These are phyloP conservation scores for Sphagnum fallax DNA, from an alignment of 228 moss, liverwort and hornwort species.

Conservation along the genomic window DNA sequence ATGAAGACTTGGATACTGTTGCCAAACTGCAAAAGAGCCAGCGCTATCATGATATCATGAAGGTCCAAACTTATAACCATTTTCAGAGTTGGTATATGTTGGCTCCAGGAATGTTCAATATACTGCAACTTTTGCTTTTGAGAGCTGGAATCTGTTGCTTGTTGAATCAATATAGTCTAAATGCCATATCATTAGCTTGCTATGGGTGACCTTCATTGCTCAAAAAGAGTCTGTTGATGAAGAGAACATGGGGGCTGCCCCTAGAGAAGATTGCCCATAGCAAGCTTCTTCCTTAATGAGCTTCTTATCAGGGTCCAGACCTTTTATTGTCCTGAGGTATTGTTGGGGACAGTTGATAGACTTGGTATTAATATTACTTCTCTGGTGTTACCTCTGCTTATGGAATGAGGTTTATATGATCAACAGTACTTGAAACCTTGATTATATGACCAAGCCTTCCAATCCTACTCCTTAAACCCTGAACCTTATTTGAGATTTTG, in stretches of 20 bases:
- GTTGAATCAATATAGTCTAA: background rate
- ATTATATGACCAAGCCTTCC: background rate
- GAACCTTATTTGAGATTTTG: background rate
- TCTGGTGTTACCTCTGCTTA: slow-evolving; percentile 9
- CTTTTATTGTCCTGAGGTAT: slow-evolving; percentile 8
- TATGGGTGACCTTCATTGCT: background rate
- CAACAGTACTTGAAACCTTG: slow-evolving; percentile 3
- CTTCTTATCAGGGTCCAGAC: slow-evolving; percentile 2
- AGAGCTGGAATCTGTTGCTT: background rate
- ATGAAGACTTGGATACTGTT: slow-evolving; percentile 77
- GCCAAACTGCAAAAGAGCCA: slow-evolving; percentile 89
- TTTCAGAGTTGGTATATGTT: background rate
- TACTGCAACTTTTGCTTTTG: background rate
- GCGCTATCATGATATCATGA: slow-evolving; percentile 80
- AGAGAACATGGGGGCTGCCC: slow-evolving; percentile 17
- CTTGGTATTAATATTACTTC: background rate
- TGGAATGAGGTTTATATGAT: slow-evolving; percentile 14
- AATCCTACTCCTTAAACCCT: background rate
- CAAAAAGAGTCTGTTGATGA: slow-evolving; percentile 11
- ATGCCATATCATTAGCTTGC: background rate
- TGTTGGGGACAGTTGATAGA: slow-evolving; percentile 4
- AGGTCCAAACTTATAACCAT: slow-evolving; percentile 22
- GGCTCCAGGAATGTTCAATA: background rate
- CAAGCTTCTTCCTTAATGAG: slow-evolving; percentile 7
- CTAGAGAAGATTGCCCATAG: slow-evolving; percentile 15